A percentile compares a stretch with the other conserved stretches of the same genome.
These are phyloP conservation scores for Hirsutella minnesotensis DNA, from an alignment of 2,329 filamentous ascomycete genomes.

Conservation along the genomic window DNA sequence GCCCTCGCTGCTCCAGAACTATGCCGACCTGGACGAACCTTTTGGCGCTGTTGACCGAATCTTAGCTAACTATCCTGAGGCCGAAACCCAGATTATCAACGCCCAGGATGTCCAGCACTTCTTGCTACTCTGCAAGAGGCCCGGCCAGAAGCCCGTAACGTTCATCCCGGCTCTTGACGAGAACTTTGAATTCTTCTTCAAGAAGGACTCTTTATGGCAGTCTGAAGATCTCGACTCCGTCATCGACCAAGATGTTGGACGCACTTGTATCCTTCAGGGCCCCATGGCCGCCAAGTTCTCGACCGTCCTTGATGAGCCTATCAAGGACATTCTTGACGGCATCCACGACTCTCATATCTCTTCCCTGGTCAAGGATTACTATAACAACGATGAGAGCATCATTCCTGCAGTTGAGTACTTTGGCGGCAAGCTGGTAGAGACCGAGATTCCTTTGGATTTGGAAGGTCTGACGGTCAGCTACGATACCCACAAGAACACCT, in stretches of 20 bases:
- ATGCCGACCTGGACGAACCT: slow-evolving; percentile 75
- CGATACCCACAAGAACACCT: slow-evolving; percentile 67
- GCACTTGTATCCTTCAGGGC: slow-evolving; percentile 92
- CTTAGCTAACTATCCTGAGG: slow-evolving; percentile 72
- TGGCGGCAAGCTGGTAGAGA: slow-evolving; percentile 70
- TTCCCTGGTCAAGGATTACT: slow-evolving; percentile 66
- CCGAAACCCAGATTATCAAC: slow-evolving; percentile 85
- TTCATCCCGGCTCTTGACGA: slow-evolving; percentile 94
- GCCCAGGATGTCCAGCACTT: slow-evolving; percentile 98
- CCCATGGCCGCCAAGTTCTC: slow-evolving; percentile 88
- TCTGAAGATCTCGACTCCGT: slow-evolving; percentile 95
- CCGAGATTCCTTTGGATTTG: slow-evolving; percentile 61
- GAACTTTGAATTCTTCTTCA: slow-evolving; percentile 99
- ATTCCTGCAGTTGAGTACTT: slow-evolving; percentile 92
- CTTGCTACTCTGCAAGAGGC: slow-evolving; percentile 80
- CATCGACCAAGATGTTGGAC: slow-evolving; percentile 87
- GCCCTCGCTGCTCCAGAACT: slow-evolving; percentile 78
- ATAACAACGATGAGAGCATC: slow-evolving; percentile 56
- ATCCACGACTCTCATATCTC: slow-evolving; percentile 84
- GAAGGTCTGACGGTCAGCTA: slow-evolving; percentile 79
- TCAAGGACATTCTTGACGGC: slow-evolving; percentile 86
- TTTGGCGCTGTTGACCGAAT: slow-evolving; percentile 69
- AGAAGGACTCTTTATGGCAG: slow-evolving; percentile 99
- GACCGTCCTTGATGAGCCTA: slow-evolving; percentile 79
- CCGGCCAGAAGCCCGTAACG: slow-evolving; percentile 88